Evolutionary conservation across 1,284 basidiomycete species (phyloP).

Genomic region (Volvariella volvacea): DNA sequence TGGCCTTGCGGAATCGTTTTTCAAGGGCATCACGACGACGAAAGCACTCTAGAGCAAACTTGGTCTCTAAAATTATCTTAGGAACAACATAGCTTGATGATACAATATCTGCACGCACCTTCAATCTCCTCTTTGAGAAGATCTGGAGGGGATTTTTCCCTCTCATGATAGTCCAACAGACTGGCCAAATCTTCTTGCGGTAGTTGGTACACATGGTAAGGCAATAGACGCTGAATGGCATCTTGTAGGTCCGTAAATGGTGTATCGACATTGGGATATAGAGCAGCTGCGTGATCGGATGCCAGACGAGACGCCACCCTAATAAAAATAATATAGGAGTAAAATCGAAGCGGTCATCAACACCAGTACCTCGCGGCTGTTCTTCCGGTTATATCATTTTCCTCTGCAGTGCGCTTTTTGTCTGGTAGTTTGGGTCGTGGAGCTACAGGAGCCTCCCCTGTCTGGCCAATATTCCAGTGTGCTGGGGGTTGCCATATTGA

Average conservation of each 20-base stretch:
- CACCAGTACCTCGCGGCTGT: constrained; percentile 41
- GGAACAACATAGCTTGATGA: constrained; percentile 6
- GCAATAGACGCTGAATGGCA: constrained; percentile 58
- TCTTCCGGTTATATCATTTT: constrained; percentile 35
- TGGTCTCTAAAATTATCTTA: constrained; percentile 40
- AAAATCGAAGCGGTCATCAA: constrained; percentile 6
- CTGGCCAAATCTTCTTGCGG: constrained; percentile 52
- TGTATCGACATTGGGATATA: constrained; percentile 60
- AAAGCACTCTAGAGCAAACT: constrained; percentile 60
- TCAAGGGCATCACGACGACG: constrained; percentile 48
- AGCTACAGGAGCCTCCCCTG: constrained; percentile 1
- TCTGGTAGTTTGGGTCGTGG: constrained; percentile 14
- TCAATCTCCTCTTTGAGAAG: constrained; percentile 45
- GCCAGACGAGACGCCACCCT: constrained; percentile 54
- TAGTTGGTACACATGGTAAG: constrained; percentile 73
- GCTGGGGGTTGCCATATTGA: constrained; percentile 25
- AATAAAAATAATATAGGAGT: constrained; percentile 4
- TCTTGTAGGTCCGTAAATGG: constrained; percentile 59
- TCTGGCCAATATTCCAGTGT: constrained; percentile 15
- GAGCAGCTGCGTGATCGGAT: constrained; percentile 51
- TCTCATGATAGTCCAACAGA: constrained; percentile 36
- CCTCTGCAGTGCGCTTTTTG: constrained; percentile 36
- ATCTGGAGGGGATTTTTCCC: constrained; percentile 48
- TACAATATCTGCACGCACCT: constrained; percentile 29
- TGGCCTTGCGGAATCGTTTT: constrained; percentile 48